Conservation (phyloP, 345 rosid species). For the Citrus hindsii region DNA sequence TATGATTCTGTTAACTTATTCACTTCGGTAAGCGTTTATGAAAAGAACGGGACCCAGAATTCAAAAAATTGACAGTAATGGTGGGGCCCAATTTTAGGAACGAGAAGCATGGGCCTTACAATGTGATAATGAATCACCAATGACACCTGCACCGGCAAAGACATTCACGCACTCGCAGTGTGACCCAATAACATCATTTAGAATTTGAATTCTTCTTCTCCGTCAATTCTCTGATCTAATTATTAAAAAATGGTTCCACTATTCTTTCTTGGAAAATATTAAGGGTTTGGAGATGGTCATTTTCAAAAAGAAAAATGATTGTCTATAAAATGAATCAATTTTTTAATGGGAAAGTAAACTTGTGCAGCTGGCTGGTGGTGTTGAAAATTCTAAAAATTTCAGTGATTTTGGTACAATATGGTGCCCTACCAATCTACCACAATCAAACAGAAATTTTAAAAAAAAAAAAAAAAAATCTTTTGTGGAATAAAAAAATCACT, state of each 20-base stretch:
- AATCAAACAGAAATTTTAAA: no score
- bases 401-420: neutral
- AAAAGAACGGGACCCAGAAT: neutral
- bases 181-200: neutral
- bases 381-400: neutral
- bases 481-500: no score
- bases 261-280: neutral
- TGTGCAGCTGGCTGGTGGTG: no score
- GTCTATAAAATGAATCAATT: neutral
- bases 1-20: no score
- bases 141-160: neutral
- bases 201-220: neutral
- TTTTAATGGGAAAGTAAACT: neutral
- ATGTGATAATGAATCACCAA: neutral
- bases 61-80: neutral
- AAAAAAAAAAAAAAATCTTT: no score
- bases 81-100: neutral
- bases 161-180: neutral
- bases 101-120: neutral
- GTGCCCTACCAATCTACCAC: neutral
- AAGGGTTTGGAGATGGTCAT: constrained; percentile 17
- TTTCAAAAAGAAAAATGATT: constrained; percentile 8
- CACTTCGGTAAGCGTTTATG: neutral
- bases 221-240: neutral
- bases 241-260: no score